These are phyloP conservation scores for Solanum pinnatisectum DNA, from an alignment of 257 asterid genomes.

Conservation along the genomic window DNA sequence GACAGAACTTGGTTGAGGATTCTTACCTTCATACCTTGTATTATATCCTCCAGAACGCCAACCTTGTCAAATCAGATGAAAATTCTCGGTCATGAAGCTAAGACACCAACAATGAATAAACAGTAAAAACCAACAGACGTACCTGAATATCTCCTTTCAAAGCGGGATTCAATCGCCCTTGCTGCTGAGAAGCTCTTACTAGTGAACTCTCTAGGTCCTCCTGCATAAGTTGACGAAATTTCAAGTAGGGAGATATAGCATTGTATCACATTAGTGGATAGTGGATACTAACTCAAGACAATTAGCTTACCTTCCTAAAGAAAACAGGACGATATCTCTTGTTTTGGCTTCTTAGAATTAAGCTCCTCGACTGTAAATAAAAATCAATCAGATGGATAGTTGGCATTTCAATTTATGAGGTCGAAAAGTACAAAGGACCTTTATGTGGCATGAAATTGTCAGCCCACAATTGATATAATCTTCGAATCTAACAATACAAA, in stretches of 20 bases:
- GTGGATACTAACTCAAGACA: not conserved
- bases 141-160: slow-evolving; percentile 64
- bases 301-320: slow-evolving; percentile 67
- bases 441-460: not conserved
- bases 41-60: slow-evolving; percentile 79
- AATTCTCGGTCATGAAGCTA: not conserved
- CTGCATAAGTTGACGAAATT: slow-evolving; percentile 21
- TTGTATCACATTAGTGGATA: not conserved
- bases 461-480: not conserved
- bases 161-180: slow-evolving; percentile 55
- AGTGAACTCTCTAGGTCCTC: slow-evolving; percentile 82
- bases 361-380: slow-evolving; percentile 66
- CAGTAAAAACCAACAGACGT: not conserved
- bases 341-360: slow-evolving; percentile 59
- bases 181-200: slow-evolving; percentile 55
- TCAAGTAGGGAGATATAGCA: not conserved
- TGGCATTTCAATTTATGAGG: not conserved
- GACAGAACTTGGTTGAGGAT: not conserved
- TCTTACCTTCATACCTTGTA: slow-evolving; percentile 81
- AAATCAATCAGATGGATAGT: not conserved
- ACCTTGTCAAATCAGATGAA: slow-evolving; percentile 34
- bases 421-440: not conserved
- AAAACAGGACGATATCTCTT: slow-evolving; percentile 84
- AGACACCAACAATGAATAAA: not conserved
- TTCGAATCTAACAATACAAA: not conserved